These are phyloP conservation scores for Beauveria brongniartii DNA, from an alignment of 2,329 filamentous ascomycete genomes.

Conservation along the genomic window DNA sequence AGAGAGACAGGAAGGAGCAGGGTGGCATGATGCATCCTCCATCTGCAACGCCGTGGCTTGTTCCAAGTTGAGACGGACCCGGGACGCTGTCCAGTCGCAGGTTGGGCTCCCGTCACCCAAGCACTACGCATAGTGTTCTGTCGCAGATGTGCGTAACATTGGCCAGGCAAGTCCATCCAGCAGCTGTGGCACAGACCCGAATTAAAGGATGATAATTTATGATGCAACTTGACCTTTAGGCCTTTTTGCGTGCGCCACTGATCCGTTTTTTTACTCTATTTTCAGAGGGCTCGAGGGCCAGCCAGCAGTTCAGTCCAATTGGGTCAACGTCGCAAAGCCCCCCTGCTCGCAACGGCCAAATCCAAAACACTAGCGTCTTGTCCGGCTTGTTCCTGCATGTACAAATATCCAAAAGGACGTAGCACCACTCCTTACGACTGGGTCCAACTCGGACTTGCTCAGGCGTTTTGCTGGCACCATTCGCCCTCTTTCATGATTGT, in stretches of 20 bases:
- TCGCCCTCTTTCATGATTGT: too few species aligned
- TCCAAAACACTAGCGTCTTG: constrained; percentile 9
- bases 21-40: not conserved
- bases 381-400: constrained; percentile 4
- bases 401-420: not conserved
- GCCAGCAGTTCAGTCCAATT: not conserved
- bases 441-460: not conserved
- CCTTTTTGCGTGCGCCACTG: not conserved
- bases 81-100: constrained; percentile 1
- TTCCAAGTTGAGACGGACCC: constrained; percentile 11
- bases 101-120: not conserved
- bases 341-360: constrained; percentile 3
- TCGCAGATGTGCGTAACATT: not conserved
- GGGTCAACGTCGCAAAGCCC: not conserved
- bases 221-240: not conserved
- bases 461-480: not conserved
- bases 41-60: constrained; percentile 7
- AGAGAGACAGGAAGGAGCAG: not conserved
- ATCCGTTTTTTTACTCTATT: not conserved
- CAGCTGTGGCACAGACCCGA: constrained; percentile 1
- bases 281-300: not conserved
- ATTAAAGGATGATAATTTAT: not conserved
- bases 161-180: not conserved
- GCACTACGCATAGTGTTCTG: not conserved
- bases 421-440: too few species aligned